Evolutionary conservation across 2,329 filamentous ascomycete genomes (phyloP), one percentile per base, ranked within the genome.

Genomic region (Meredithiella fracta): DNA sequence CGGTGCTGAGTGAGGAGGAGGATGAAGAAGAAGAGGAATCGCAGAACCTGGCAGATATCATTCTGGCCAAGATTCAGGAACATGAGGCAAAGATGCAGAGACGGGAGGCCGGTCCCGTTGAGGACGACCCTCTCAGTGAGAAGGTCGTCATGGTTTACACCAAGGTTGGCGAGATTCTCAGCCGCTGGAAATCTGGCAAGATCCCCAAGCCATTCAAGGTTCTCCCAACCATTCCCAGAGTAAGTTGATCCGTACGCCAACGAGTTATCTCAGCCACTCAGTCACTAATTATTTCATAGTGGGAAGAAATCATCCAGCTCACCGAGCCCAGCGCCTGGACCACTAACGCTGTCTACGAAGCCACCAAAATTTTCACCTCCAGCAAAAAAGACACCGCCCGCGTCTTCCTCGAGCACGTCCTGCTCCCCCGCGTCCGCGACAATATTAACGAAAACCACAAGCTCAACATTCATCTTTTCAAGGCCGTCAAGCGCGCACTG

Each of bases 151-250:
- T 97, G 65, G 91, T 95, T 15, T 97, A 94, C 68, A 85, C 85
- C 59, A 94, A 95, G 81, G 53, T 59, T 25, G 58, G 58, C 47
- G 58, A 59, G 54, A 56, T 59, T 49, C 54, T 59, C 34, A 34
- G 54, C 44, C 54, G 58, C 26, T 59, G 58, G 58, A 59, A 59
- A 54, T 56, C 53, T 29, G 58, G 58, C 23, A 59, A 91, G 62
- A 77, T 98, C 31, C 92, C 92, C 20, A 98, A 98, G 69, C 91
- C 91, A 0, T 94, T 98, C 76, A 97, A 97, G 70, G 89, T 97
- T 61, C 77, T 98, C 7, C 92, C 92, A 1, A 90, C 89, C 0
- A 80, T 97, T 14, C 89, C 89, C 6, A 68, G 58, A 56, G 58
- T 59, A 54, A 56, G 58, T 56, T 47, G 7, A 4, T 11, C 6